Evolutionary conservation across 345 rosid species (phyloP).

Genomic region (Eucalyptus albens): DNA sequence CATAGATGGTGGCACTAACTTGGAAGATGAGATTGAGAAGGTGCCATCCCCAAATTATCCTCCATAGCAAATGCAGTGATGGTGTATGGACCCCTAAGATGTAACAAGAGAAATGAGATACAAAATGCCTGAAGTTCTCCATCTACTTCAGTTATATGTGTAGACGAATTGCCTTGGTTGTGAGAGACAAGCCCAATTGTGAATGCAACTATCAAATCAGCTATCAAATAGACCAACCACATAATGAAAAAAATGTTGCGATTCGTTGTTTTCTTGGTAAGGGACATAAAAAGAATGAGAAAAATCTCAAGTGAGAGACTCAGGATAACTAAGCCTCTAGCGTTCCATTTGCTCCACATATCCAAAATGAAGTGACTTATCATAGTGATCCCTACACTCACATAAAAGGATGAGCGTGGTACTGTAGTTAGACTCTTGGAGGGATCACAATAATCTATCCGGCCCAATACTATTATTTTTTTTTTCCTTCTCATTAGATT

Average conservation of each 20-base stretch:
- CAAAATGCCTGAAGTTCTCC: not conserved
- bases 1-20: fast-evolving
- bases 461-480: fast-evolving
- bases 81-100: not conserved
- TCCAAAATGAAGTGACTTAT: not conserved
- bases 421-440: not conserved
- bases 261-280: not conserved
- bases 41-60: not conserved
- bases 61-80: not conserved
- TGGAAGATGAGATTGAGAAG: not conserved
- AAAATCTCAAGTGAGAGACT: not conserved
- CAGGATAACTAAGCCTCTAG: fast-evolving
- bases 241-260: fast-evolving
- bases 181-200: not conserved
- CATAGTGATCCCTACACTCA: not conserved
- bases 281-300: not conserved
- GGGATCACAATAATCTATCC: no score
- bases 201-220: fast-evolving
- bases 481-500: no score
- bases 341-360: not conserved
- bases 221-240: not conserved
- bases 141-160: not conserved
- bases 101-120: not conserved
- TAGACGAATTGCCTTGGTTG: not conserved
- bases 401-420: fast-evolving